Conservation (phyloP, 179 eudicot species). For the Carnegiea gigantea region DNA sequence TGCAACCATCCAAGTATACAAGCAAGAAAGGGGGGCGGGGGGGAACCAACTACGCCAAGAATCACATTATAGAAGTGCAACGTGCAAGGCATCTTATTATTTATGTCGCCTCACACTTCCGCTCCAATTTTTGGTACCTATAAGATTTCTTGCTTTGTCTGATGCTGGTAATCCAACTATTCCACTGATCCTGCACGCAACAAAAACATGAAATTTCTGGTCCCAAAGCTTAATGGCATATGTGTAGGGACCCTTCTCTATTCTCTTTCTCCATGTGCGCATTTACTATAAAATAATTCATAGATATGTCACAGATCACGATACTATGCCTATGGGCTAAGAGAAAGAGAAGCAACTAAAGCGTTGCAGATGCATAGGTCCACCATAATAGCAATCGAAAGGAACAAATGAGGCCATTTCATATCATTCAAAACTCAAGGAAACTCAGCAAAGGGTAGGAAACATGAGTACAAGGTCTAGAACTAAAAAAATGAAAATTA, state of each 20-base stretch:
- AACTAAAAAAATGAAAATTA: not conserved
- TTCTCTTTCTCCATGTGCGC: not conserved
- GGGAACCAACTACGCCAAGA: not conserved
- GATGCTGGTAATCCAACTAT: not conserved
- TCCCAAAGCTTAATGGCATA: too few relatives aligned
- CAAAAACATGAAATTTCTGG: too few relatives aligned
- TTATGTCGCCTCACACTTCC: not conserved
- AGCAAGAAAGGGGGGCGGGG: too few relatives aligned
- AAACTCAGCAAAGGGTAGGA: not conserved
- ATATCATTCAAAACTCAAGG: conserved; percentile 1
- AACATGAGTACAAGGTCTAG: not conserved
- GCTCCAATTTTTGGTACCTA: not conserved
- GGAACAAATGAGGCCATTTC: conserved; percentile 6
- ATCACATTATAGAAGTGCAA: not conserved
- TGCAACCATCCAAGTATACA: too few relatives aligned
- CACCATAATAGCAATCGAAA: not conserved
- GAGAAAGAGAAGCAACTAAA: not conserved
- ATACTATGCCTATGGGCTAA: not conserved
- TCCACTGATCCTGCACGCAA: too few relatives aligned
- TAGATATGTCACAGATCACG: not conserved
- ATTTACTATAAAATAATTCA: not conserved
- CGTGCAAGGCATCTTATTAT: not conserved
- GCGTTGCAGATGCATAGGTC: not conserved
- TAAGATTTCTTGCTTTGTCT: too few relatives aligned
- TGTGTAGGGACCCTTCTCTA: not conserved